These are phyloP conservation scores for Rutstroemia sp. DNA, from an alignment of 2,329 filamentous ascomycete species.

Conservation along the genomic window DNA sequence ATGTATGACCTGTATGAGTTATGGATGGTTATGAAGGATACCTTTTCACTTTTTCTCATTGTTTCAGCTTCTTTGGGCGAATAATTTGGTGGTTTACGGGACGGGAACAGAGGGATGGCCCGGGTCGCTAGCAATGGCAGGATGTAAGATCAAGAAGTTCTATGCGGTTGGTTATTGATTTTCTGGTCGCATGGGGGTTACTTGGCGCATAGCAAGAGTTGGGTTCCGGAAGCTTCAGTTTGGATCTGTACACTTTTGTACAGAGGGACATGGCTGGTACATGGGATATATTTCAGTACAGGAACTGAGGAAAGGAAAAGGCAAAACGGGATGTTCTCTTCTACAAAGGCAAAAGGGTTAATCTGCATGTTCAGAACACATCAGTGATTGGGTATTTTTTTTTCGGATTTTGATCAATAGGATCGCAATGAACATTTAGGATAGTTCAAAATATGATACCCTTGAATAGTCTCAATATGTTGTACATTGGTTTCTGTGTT, in stretches of 20 bases:
- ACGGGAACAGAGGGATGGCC: not conserved
- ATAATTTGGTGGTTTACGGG: not conserved
- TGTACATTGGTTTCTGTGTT: too few relatives aligned
- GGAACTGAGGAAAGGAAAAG: not conserved
- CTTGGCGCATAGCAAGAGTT: not conserved
- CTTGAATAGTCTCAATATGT: too few relatives aligned
- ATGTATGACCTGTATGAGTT: conserved; percentile 28
- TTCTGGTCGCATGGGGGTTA: not conserved
- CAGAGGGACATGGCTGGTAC: conserved; percentile 5
- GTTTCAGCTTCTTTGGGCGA: not conserved
- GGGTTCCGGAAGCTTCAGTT: not conserved
- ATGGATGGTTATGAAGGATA: conserved; percentile 22
- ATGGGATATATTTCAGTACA: not conserved
- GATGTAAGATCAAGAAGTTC: conserved; percentile 7
- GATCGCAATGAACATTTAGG: not conserved
- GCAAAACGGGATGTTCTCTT: not conserved
- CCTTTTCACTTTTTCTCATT: conserved; percentile 13
- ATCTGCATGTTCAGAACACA: not conserved
- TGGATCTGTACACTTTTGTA: not conserved
- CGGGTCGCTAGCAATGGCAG: conserved; percentile 6
- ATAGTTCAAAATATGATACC: not conserved
- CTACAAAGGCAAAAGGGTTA: not conserved
- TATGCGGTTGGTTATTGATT: not conserved
- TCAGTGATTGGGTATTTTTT: conserved; percentile 4
- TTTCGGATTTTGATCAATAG: not conserved